A percentile compares a stretch with the other conserved stretches of the same genome.
Conservation (phyloP, 441 rosid genomes). For the Croton setiger region DNA sequence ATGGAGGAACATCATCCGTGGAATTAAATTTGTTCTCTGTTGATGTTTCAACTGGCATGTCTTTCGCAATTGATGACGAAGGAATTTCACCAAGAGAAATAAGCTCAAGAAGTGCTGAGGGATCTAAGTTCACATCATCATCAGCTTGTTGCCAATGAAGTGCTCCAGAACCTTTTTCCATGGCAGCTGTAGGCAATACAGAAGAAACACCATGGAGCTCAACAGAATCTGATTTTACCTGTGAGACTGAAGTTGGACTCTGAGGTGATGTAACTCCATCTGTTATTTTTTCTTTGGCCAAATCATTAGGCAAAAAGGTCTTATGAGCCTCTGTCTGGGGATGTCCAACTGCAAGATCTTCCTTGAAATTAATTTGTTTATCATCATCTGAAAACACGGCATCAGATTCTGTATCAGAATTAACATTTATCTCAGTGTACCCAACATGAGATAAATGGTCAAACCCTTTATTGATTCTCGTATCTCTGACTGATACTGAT, state of each 20-base stretch:
- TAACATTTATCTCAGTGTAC: conserved; percentile 60
- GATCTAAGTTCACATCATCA: conserved; percentile 23
- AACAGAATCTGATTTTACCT: conserved; percentile 29
- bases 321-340: conserved; percentile 32
- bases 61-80: conserved; percentile 22
- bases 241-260: conserved; percentile 29
- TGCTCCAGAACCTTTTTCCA: conserved; percentile 38
- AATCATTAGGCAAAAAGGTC: conserved; percentile 33
- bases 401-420: conserved; percentile 63
- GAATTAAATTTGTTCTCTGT: conserved; percentile 20
- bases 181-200: conserved; percentile 11
- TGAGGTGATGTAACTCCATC: conserved; percentile 35
- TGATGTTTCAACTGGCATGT: conserved; percentile 28
- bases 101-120: conserved; percentile 30
- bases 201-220: conserved; percentile 19
- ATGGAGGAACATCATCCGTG: conserved; percentile 18
- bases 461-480: conserved; percentile 23
- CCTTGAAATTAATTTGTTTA: conserved; percentile 24
- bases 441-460: conserved; percentile 54
- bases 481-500: conserved; percentile 19
- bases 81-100: conserved; percentile 32
- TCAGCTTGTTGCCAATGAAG: conserved; percentile 36
- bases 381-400: conserved; percentile 35
- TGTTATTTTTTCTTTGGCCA: conserved; percentile 39
- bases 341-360: conserved; percentile 29